Evolutionary conservation across 129 eudicot species (phyloP), one percentile per base, ranked within the genome.

Genomic region (Flaveria bidentis): DNA sequence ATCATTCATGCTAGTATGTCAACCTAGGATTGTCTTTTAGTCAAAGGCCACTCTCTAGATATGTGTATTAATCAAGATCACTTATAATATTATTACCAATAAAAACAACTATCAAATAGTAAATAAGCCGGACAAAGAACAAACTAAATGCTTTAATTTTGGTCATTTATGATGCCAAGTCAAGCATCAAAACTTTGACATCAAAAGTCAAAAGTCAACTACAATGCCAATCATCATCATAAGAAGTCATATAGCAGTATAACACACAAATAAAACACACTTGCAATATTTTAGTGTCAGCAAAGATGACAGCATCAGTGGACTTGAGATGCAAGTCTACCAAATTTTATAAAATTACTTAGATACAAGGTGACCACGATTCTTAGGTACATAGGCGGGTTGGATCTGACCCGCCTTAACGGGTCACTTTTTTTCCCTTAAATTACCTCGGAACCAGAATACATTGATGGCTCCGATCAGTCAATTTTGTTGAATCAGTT

Each of bases 331-430:
- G 17, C 64, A 74, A 75, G 66, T 81, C 39, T 9, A 51, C 23
- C 67, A 33, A 62, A 26, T 76, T 76, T 72, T 46, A 82, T 77
- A 62, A 72, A 63, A 60, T 81, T 58, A 76, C 60, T 62, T 70
- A 14, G 13, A 70, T 76, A 67, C 53, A 76, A 46, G 16, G 72
- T 47, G 55, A 74, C 76, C 71, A 28, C 45, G 71, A 28, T 23
- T 49, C 25, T 47, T 16, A 2, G 42, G 36, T 71, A 41, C 50
- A 64, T 18, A 42, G 71, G 15, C 20, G 36, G 41, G 51, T 60
- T 20, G 25, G 52, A 5, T 20, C 20, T 36, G n/a, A 17, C 70
- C 63, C 25, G 42, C 18, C 67, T 6, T 26, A 65, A 28, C 69
- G 15, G 14, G 17, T 47, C 74, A 66, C 18, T 15, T 18, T 72